These are phyloP conservation scores for Onygena corvina DNA, from an alignment of 2,329 filamentous ascomycete genomes.

Conservation along the genomic window DNA sequence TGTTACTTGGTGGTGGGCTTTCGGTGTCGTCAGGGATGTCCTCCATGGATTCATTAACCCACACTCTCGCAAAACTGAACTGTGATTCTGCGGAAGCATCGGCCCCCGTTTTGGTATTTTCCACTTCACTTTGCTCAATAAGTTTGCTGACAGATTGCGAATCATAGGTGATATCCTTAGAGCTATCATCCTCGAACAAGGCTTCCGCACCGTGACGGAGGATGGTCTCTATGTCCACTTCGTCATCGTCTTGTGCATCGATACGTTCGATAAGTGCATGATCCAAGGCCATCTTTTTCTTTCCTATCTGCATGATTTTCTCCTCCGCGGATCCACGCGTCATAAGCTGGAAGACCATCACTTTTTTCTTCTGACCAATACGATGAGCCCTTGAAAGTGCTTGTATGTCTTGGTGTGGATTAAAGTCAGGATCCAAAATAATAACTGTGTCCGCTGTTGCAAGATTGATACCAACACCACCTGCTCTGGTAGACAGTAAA, in stretches of 20 bases:
- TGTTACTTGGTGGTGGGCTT: conserved; percentile 48
- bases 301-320: conserved; percentile 89
- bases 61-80: conserved; percentile 83
- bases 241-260: conserved; percentile 67
- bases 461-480: conserved; percentile 93
- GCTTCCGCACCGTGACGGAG: conserved; percentile 77
- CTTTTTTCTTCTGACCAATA: conserved; percentile 92
- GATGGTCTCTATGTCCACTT: conserved; percentile 73
- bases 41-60: conserved; percentile 71
- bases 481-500: conserved; percentile 81
- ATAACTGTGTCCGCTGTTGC: conserved; percentile 96
- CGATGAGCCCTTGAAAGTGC: conserved; percentile 87
- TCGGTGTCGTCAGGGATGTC: conserved; percentile 47
- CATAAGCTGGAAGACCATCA: conserved; percentile 88
- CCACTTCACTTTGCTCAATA: conserved; percentile 72
- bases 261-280: conserved; percentile 89
- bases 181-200: conserved; percentile 63
- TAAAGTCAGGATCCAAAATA: conserved; percentile 93
- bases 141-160: conserved; percentile 71
- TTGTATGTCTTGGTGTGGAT: conserved; percentile 95
- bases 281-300: conserved; percentile 91
- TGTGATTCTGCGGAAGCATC: conserved; percentile 61
- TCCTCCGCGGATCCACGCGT: conserved; percentile 83
- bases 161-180: conserved; percentile 69
- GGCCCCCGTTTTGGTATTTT: conserved; percentile 54